Base-by-base conservation (phyloP, 768 basidiomycete genomes). In the Terana coerulea region DNA sequence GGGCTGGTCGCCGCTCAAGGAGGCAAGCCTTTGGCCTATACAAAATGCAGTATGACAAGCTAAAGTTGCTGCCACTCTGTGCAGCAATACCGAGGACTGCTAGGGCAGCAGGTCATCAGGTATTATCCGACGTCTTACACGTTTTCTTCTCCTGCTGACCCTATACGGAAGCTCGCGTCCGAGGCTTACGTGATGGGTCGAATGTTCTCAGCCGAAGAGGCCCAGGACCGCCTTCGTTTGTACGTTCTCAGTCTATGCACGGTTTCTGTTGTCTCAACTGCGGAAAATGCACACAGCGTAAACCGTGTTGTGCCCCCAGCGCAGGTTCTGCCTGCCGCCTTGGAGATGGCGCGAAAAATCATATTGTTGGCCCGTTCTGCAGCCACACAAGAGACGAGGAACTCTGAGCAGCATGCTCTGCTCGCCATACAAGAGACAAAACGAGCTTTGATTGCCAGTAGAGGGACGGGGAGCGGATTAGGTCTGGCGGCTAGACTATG, bases 371-470 rank as follows among this genome's bases (percentile, higher is more conserved):
- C 45, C 17, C 31, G 5, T 5, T 30, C 45, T 34, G 62, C 19
- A 85, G 85, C n/a, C n/a, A n/a, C n/a, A n/a, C n/a, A n/a, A n/a
- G n/a, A n/a, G n/a, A n/a, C n/a, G n/a, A n/a, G n/a, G n/a, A n/a
- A n/a, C n/a, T n/a, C n/a, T n/a, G n/a, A n/a, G n/a, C n/a, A n/a
- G n/a, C n/a, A n/a, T 58, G 88, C 86, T 1, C 91, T 90, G 0
- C 90, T 91, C 63, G 75, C 88, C 0, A 83, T 92, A 1, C 84
- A 86, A 56, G 75, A 78, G 42, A 84, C 87, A 3, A 94, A 92
- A 63, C 71, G 75, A 14, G 84, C 75, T 0, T 69, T 93, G 8
- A 47, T 86, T 24, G n/a, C n/a, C n/a, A n/a, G n/a, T n/a, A n/a
- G n/a, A n/a, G n/a, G n/a, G n/a, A n/a, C n/a, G n/a, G n/a, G n/a